Evolutionary conservation across 352 stramenopile genomes (phyloP).

Genomic region (Peronospora belbahrii): DNA sequence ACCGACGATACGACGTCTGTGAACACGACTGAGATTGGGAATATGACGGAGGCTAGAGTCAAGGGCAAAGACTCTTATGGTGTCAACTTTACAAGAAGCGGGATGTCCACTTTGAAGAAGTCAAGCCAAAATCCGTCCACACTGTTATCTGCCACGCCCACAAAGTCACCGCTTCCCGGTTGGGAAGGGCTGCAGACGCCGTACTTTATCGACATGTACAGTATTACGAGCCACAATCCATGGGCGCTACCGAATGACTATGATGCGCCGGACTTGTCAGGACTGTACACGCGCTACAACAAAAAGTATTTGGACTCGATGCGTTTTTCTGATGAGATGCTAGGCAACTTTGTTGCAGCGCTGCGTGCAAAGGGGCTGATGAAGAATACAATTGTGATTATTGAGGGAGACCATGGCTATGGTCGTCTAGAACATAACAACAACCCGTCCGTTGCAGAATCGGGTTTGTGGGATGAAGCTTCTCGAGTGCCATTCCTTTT

Average conservation of each 20-base stretch:
- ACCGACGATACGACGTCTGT: background rate
- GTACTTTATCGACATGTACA: slow-evolving; percentile 79
- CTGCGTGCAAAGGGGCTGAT: slow-evolving; percentile 49
- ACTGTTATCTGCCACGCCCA: slow-evolving; percentile 1
- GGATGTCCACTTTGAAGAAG: background rate
- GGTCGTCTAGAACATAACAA: slow-evolving; percentile 61
- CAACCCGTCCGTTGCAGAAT: slow-evolving; percentile 57
- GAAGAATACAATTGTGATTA: slow-evolving; percentile 69
- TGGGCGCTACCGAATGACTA: slow-evolving; percentile 48
- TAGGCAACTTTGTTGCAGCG: slow-evolving; percentile 45
- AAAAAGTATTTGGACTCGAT: slow-evolving; percentile 66
- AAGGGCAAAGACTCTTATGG: slow-evolving; percentile 23
- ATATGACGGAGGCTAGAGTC: slow-evolving; percentile 9
- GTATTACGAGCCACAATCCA: slow-evolving; percentile 64
- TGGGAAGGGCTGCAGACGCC: slow-evolving; percentile 57
- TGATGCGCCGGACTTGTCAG: slow-evolving; percentile 35
- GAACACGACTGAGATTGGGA: slow-evolving; percentile 8
- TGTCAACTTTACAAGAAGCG: slow-evolving; percentile 1
- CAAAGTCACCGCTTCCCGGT: slow-evolving; percentile 21
- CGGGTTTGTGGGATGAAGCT: slow-evolving; percentile 55
- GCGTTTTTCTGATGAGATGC: slow-evolving; percentile 60
- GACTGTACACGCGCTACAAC: slow-evolving; percentile 55
- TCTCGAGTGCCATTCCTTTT: slow-evolving; percentile 56
- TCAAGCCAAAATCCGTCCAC: slow-evolving; percentile 6
- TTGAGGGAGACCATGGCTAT: slow-evolving; percentile 61